These are phyloP conservation scores for Dendrocalamus sinicus DNA, from an alignment of 176 grass and related monocot genomes.

Conservation along the genomic window DNA sequence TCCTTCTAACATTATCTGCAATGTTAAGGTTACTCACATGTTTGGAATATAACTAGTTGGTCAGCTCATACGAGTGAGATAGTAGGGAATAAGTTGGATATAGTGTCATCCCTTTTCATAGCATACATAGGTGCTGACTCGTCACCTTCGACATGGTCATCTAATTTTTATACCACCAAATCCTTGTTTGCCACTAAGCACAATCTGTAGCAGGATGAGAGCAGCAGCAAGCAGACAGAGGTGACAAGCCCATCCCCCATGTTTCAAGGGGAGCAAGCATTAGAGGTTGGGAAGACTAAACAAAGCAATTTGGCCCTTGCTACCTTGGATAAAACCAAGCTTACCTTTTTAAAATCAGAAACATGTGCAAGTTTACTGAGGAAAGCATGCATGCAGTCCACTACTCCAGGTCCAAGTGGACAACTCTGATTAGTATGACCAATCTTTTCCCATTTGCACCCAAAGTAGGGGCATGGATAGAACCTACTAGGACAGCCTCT, in stretches of 20 bases:
- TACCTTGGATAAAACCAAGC: constrained; percentile 49
- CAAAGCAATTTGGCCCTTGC: constrained; percentile 15
- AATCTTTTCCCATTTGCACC: constrained; percentile 27
- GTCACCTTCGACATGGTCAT: constrained; percentile 15
- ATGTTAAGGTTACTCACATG: not conserved
- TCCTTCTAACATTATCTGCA: not conserved
- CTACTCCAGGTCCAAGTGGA: constrained; percentile 25
- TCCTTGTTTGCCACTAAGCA: constrained; percentile 31
- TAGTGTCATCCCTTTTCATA: not conserved
- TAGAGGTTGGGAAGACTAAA: constrained; percentile 38
- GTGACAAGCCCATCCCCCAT: constrained; percentile 48
- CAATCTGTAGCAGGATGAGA: constrained; percentile 32
- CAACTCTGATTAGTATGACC: constrained; percentile 29
- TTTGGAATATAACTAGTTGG: not conserved
- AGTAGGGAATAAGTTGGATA: constrained; percentile 29
- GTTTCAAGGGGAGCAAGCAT: constrained; percentile 45
- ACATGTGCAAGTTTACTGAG: constrained; percentile 34
- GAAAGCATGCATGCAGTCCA: not conserved
- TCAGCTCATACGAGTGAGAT: not conserved
- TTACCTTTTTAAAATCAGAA: constrained; percentile 40
- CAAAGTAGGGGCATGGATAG: constrained; percentile 18
- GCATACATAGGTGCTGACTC: constrained; percentile 17
- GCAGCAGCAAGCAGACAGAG: constrained; percentile 41
- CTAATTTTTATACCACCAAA: constrained; percentile 15
- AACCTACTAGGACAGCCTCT: constrained; percentile 19